Evolutionary conservation across 2,329 filamentous ascomycete species (phyloP).

Genomic region (Coniochaeta pulveracea): DNA sequence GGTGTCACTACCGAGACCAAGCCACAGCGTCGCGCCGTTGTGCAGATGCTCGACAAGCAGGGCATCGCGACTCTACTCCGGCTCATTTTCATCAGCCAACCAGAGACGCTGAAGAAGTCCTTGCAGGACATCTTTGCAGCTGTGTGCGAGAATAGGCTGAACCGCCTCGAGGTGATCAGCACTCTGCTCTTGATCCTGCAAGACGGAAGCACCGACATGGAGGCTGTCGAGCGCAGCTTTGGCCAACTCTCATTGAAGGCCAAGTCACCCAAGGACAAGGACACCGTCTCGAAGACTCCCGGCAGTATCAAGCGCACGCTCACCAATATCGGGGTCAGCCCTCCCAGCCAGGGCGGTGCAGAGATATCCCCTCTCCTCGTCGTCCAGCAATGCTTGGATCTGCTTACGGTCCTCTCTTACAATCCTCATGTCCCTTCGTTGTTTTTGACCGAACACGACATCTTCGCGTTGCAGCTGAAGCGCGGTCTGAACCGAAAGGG

Average conservation of each 20-base stretch:
- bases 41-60: conserved; percentile 94
- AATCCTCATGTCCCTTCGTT: conserved; percentile 83
- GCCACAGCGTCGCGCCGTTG: conserved; percentile 65
- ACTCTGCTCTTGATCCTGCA: conserved; percentile 88
- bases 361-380: conserved; percentile 92
- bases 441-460: conserved; percentile 89
- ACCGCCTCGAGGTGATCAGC: conserved; percentile 85
- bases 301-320: conserved; percentile 66
- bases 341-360: conserved; percentile 49
- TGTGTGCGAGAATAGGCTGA: conserved; percentile 93
- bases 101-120: conserved; percentile 72
- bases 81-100: conserved; percentile 96
- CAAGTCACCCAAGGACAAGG: conserved; percentile 62
- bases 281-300: conserved; percentile 66
- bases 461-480: conserved; percentile 63
- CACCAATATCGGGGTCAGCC: conserved; percentile 39
- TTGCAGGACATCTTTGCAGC: conserved; percentile 83
- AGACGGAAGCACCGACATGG: conserved; percentile 87
- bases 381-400: conserved; percentile 85
- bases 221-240: conserved; percentile 91
- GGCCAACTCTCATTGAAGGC: conserved; percentile 84
- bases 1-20: conserved; percentile 39
- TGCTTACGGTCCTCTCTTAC: conserved; percentile 74
- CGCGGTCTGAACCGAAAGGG: conserved; percentile 69
- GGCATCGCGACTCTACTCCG: conserved; percentile 92